Evolutionary conservation across 352 stramenopile species (phyloP).

Genomic region (Thraustochytrium striatum): DNA sequence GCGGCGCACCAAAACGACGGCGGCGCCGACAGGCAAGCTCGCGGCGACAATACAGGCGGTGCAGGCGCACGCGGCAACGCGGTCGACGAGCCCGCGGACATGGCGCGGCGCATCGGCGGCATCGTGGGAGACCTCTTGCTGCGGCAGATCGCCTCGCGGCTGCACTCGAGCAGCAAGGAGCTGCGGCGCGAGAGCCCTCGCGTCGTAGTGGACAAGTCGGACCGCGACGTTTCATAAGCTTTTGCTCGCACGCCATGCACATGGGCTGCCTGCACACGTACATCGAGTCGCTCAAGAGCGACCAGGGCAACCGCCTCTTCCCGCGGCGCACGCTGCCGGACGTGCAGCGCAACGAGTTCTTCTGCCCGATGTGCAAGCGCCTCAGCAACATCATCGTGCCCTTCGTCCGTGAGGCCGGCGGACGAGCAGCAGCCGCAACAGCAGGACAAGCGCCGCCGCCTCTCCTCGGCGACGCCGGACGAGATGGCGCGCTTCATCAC

Average conservation of each 20-base stretch:
- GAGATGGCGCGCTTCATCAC: slow-evolving; percentile 36
- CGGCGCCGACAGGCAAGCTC: neutral
- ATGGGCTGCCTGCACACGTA: slow-evolving; percentile 79
- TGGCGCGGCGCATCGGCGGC: neutral
- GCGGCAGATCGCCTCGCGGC: neutral
- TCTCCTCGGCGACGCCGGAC: slow-evolving; percentile 13
- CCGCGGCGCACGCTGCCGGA: slow-evolving; percentile 62
- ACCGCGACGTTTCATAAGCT: slow-evolving; percentile 59
- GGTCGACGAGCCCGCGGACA: neutral
- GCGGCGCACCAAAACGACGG: neutral
- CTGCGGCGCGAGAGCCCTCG: neutral
- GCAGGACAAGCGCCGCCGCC: neutral
- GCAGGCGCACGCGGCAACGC: neutral
- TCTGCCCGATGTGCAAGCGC: slow-evolving; percentile 80
- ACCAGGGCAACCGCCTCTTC: slow-evolving; percentile 21
- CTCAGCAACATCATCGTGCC: slow-evolving; percentile 82
- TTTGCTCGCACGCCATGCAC: slow-evolving; percentile 82
- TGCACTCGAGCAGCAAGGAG: neutral
- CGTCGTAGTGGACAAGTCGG: neutral
- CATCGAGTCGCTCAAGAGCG: slow-evolving; percentile 66
- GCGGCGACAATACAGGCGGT: neutral
- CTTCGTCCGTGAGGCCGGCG: slow-evolving; percentile 56
- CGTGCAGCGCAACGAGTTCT: slow-evolving; percentile 73
- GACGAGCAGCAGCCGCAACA: neutral
- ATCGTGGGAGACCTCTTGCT: neutral